Evolutionary conservation across 2,329 filamentous ascomycete species (phyloP), one percentile per base, ranked within the genome.

Genomic region (Clonostachys byssicola): DNA sequence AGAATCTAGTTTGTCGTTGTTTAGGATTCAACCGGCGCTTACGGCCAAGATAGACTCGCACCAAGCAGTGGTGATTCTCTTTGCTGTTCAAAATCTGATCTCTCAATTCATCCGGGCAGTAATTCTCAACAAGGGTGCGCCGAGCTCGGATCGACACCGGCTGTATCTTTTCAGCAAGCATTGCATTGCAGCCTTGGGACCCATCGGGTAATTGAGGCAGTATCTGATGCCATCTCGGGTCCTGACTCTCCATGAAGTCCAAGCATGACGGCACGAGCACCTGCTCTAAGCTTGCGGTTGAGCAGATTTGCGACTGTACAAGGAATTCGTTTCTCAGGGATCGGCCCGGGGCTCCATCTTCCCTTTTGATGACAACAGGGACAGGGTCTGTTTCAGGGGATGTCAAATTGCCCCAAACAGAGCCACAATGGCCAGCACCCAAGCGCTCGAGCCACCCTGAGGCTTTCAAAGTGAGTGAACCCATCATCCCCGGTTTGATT

Each of bases 131-230:
- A 13, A 59, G 44, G 4, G 38, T 5, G 16, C 46, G 20, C 5
- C 51, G 52, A 4, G 41, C 47, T 2, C 20, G 3, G 4, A 41
- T 39, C 5, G 49, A 40, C 17, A 57, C 20, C 10, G 54, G 46
- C 9, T 47, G 50, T 17, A 56, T 58, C 12, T 50, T 48, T 43
- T 59, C 52, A 5, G 45, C 50, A 13, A 56, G 23, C 6, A 58
- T 49, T 20, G 51, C 50, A 34, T 55, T 53, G 40, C 52, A 54
- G 12, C 38, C 47, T 5, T 18, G 5, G 9, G 9, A 10, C 10
- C 23, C 9, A 9, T 10, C 23, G 2, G 55, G 51, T 12, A 57
- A 47, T 9, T 42, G 48, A n/a, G 46, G 33, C 10, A 52, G 43
- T 12, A 52, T 42, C 12, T 12, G 13, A 23, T 42, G 12, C 52